Conservation (phyloP, 2,329 filamentous ascomycete species). For the Aschersonia sp. region DNA sequence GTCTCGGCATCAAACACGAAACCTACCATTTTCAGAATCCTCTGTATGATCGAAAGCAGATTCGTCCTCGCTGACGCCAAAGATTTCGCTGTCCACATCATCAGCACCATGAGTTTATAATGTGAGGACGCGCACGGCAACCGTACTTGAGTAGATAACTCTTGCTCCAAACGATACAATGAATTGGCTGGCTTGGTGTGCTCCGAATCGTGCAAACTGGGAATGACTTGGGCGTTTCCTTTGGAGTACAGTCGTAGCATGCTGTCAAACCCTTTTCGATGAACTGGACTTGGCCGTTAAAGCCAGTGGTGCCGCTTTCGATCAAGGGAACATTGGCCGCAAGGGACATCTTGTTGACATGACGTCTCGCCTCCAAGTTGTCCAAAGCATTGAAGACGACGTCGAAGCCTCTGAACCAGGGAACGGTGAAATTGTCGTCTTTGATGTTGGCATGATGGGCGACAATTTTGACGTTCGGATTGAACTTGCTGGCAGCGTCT, state of each 20-base stretch:
- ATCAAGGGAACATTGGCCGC: slow-evolving; percentile 82
- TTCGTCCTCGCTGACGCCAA: slow-evolving; percentile 81
- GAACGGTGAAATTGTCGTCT: slow-evolving; percentile 68
- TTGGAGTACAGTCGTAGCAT: slow-evolving; percentile 89
- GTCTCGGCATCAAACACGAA: too few species aligned
- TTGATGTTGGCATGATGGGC: slow-evolving; percentile 95
- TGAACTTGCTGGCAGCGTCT: slow-evolving; percentile 81
- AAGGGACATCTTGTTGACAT: slow-evolving; percentile 96
- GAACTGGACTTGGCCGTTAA: slow-evolving; percentile 94
- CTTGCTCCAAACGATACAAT: slow-evolving; percentile 98
- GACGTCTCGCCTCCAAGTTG: slow-evolving; percentile 82
- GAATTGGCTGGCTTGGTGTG: slow-evolving; percentile 89
- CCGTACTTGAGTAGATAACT: slow-evolving; percentile 74
- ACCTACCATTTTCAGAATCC: slow-evolving; percentile 61
- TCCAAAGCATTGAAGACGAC: slow-evolving; percentile 95
- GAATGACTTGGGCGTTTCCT: slow-evolving; percentile 83
- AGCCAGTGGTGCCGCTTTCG: slow-evolving; percentile 94
- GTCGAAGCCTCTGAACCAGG: slow-evolving; percentile 73
- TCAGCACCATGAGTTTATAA: not conserved
- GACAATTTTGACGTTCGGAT: slow-evolving; percentile 72
- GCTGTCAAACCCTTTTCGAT: slow-evolving; percentile 87
- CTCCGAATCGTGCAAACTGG: slow-evolving; percentile 95
- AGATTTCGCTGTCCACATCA: slow-evolving; percentile 47
- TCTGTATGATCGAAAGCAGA: slow-evolving; percentile 65
- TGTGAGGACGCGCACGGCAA: not conserved